Evolutionary conservation across 345 rosid genomes (phyloP), one percentile per base, ranked within the genome.

Genomic region (Pistacia atlantica): DNA sequence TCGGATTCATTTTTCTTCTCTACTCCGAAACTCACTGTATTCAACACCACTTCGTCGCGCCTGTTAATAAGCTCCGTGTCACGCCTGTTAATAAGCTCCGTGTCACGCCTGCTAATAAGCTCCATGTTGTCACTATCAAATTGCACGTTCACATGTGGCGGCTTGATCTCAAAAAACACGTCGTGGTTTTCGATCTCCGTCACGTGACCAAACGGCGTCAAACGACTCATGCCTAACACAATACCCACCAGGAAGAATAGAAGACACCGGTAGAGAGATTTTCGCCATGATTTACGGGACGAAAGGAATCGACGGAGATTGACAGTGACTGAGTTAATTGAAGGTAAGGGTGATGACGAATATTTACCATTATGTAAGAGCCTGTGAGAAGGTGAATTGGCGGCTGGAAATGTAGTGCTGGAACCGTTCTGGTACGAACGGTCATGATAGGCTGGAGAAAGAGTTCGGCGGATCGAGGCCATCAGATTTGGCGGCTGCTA

Each of bases 401-500:
- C 76, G 2, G 38, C 64, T n/a, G 86, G 72, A 61, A 75, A 79
- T 0, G 80, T 58, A 37, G 85, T 64, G 62, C 14, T 77, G 25
- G 80, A 84, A 16, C 93, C 92, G 75, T 86, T 88, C 63, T 78
- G 88, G 77, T 81, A 84, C 0, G 84, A 66, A 18, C 95, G 95
- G 78, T 91, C 92, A 69, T 79, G 91, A 78, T 81, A 75, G 2
- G 89, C 87, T 62, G 96, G 98, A 54, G 99, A 95, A 65, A 92
- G 91, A 69, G 98, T 90, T 76, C 99, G 90, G 68, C 99, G 93
- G 85, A 92, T 72, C 22, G 99, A 95, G 46, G 97, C 97, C 99
- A 93, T 93, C 67, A 48, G 71, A 82, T 74, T 60, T 25, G 42
- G 52, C 11, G 22, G 3, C 22, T 9, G 28, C 25, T 3, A 22